phyloP scores from a whole-genome alignment of 139 green algal genomes.

The Ulvella scutata region DNA sequence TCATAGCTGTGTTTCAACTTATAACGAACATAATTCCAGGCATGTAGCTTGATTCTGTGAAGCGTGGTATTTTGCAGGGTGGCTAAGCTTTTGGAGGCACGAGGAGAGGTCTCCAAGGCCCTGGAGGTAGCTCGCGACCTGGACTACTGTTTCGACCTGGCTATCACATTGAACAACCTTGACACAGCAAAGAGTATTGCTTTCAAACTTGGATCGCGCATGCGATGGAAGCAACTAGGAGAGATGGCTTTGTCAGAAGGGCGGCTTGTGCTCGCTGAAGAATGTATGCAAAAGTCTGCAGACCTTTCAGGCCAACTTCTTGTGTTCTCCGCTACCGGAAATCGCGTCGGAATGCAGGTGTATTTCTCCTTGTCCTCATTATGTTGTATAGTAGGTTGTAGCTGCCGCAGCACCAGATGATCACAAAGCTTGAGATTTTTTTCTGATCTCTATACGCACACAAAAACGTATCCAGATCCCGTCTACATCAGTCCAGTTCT shows the following conservation, averaged over 20 bases:
- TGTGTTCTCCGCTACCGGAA: slow-evolving; percentile 34
- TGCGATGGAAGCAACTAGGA: slow-evolving; percentile 88
- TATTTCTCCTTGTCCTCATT: too few species aligned
- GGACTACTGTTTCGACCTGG: slow-evolving; percentile 87
- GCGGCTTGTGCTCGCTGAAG: slow-evolving; percentile 46
- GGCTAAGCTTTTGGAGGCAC: slow-evolving; percentile 86
- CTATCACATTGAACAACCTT: slow-evolving; percentile 75
- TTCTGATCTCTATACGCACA: too few species aligned
- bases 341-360: neutral
- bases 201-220: slow-evolving; percentile 40
- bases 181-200: slow-evolving; percentile 64
- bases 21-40: too few species aligned
- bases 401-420: too few species aligned
- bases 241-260: slow-evolving; percentile 21
- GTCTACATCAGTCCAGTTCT: too few species aligned
- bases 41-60: too few species aligned
- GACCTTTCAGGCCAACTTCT: slow-evolving; percentile 85
- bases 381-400: too few species aligned
- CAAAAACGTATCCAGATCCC: too few species aligned
- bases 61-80: slow-evolving; percentile 41
- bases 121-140: slow-evolving; percentile 79
- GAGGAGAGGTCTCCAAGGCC: slow-evolving; percentile 63
- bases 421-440: too few species aligned
- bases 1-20: too few species aligned
- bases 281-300: slow-evolving; percentile 51